A percentile compares a stretch with the other conserved stretches of the same genome.
phyloP scores from a whole-genome alignment of 164 flowering plant genomes.

The Aristolochia fimbriata region DNA sequence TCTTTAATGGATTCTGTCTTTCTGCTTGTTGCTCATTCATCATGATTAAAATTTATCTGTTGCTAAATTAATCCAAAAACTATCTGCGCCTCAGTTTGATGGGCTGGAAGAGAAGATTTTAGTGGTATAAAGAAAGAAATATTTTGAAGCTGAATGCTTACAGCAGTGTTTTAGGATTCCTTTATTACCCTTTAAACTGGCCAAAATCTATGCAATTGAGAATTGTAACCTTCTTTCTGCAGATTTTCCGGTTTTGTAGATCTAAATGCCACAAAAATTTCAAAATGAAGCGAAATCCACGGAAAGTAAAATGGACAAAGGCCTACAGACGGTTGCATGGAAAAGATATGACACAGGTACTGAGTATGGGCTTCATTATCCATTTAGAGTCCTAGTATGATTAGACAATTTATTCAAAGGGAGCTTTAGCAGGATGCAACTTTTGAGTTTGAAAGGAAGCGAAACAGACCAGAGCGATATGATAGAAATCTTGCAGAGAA shows the following conservation, averaged over 20 bases:
- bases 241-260: conserved; percentile 84
- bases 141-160: too few relatives aligned
- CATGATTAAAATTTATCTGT: neutral
- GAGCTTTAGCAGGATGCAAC: conserved; percentile 15
- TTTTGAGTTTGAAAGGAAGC: conserved; percentile 26
- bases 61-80: too few relatives aligned
- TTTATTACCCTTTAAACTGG: too few relatives aligned
- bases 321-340: conserved; percentile 75
- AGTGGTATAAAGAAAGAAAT: too few relatives aligned
- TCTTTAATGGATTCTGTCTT: neutral
- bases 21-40: neutral
- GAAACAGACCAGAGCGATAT: conserved; percentile 24
- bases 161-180: too few relatives aligned
- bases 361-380: neutral
- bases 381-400: neutral
- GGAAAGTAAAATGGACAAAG: conserved; percentile 95
- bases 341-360: conserved; percentile 90
- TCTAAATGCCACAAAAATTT: conserved; percentile 95
- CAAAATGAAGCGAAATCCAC: conserved; percentile 94
- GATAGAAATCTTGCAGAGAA: conserved; percentile 16
- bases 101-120: too few relatives aligned
- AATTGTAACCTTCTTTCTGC: conserved; percentile 9
- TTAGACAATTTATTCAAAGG: neutral
- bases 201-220: too few relatives aligned
- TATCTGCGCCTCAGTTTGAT: too few relatives aligned